phyloP scores from a whole-genome alignment of 2,329 filamentous ascomycete species.

The Neoscytalidium dimidiatum region DNA sequence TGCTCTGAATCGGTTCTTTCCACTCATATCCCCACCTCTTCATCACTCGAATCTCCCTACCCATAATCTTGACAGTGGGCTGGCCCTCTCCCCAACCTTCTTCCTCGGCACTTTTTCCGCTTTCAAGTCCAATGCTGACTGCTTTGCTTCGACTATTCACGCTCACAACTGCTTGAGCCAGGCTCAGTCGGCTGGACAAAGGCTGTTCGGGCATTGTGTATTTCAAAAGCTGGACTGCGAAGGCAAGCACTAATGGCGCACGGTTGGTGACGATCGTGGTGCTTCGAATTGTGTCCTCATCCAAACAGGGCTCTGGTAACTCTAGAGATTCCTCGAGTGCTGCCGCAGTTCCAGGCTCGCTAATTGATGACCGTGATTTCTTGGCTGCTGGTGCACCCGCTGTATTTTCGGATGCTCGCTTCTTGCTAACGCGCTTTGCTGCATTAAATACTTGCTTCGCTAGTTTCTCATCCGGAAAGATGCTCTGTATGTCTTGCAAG shows the following conservation, averaged over 20 bases:
- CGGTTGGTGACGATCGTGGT: constrained; percentile 72
- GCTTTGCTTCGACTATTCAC: constrained; percentile 79
- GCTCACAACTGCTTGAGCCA: constrained; percentile 82
- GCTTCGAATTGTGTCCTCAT: constrained; percentile 61
- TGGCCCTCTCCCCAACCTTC: constrained; percentile 76
- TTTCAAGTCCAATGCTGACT: constrained; percentile 70
- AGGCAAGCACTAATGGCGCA: constrained; percentile 79
- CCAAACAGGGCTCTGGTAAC: constrained; percentile 56
- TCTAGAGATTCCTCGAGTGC: constrained; percentile 65
- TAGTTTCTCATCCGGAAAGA: constrained; percentile 55
- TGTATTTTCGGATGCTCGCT: constrained; percentile 46
- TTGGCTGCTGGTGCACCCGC: constrained; percentile 39
- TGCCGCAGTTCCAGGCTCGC: constrained; percentile 45
- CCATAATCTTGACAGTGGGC: constrained; percentile 71
- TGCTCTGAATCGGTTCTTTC: constrained; percentile 29
- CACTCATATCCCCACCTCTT: constrained; percentile 75
- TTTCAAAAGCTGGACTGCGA: constrained; percentile 71
- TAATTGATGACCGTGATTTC: constrained; percentile 32
- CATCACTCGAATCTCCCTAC: constrained; percentile 71
- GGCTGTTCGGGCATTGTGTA: constrained; percentile 87
- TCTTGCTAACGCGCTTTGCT: constrained; percentile 59
- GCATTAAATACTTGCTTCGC: constrained; percentile 60
- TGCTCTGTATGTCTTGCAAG: constrained; percentile 42
- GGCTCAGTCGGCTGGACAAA: constrained; percentile 76
- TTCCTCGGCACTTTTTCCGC: constrained; percentile 64